Conservation (phyloP, 129 eudicot species). For the Pulicaria dysenterica region DNA sequence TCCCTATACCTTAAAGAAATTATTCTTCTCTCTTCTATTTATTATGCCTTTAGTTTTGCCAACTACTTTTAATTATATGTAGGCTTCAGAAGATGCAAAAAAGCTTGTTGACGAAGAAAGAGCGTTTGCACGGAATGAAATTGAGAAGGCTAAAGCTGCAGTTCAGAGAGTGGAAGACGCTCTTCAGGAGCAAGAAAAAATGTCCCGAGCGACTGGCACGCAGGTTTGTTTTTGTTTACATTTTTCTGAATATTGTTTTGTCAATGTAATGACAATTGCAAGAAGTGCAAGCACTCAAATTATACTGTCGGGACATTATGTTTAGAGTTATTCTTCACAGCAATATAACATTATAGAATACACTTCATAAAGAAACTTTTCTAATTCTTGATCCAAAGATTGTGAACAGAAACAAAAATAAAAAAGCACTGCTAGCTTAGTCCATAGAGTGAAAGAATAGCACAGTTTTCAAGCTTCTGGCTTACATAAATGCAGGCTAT, state of each 20-base stretch:
- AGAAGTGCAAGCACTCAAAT: constrained; percentile 1
- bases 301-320: neutral
- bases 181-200: constrained; percentile 87
- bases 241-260: constrained; percentile 5
- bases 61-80: neutral
- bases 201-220: constrained; percentile 82
- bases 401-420: neutral
- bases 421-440: neutral
- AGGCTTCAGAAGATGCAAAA: constrained; percentile 99
- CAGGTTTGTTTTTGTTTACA: constrained; percentile 52
- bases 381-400: neutral
- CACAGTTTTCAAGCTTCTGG: no score
- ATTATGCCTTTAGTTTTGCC: constrained; percentile 5
- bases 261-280: neutral
- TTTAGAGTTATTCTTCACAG: neutral
- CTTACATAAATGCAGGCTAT: no score
- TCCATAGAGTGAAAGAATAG: neutral
- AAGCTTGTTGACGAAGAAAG: constrained; percentile 96
- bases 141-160: constrained; percentile 93
- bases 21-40: neutral
- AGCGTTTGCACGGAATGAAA: constrained; percentile 84
- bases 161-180: constrained; percentile 99
- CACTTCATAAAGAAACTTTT: no score
- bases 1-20: neutral
- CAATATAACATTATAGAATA: no score